These are phyloP conservation scores for Aaosphaeria pasadenensis DNA, from an alignment of 2,329 filamentous ascomycete genomes.

Conservation along the genomic window DNA sequence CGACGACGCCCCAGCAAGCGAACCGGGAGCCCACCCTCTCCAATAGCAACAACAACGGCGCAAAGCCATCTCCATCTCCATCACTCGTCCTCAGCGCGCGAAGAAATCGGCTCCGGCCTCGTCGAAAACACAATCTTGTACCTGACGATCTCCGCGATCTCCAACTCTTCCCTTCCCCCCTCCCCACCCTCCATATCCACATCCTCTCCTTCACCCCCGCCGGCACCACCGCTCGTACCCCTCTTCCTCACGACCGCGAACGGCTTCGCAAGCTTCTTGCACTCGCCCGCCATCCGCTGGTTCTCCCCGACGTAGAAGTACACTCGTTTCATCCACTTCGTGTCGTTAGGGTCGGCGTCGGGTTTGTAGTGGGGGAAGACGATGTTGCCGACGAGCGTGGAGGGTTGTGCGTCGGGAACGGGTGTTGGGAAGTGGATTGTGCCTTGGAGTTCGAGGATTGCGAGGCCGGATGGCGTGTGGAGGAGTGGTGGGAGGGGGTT, in stretches of 20 bases:
- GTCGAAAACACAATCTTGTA: constrained; percentile 83
- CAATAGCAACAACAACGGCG: background rate
- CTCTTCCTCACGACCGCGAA: constrained; percentile 68
- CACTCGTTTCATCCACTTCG: constrained; percentile 84
- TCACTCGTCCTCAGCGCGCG: constrained; percentile 8
- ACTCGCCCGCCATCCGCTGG: constrained; percentile 84
- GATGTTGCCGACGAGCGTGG: constrained; percentile 65
- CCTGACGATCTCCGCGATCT: constrained; percentile 83
- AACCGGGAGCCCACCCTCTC: background rate
- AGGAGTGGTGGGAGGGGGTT: constrained; percentile 77
- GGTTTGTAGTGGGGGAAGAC: constrained; percentile 73
- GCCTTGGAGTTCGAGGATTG: constrained; percentile 89
- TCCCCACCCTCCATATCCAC: constrained; percentile 22
- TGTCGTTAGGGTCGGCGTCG: constrained; percentile 48
- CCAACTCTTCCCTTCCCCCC: constrained; percentile 54
- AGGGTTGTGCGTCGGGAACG: constrained; percentile 24
- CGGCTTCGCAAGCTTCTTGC: constrained; percentile 78
- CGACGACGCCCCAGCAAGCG: no score
- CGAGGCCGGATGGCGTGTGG: constrained; percentile 84
- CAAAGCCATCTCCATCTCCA: constrained; percentile 7
- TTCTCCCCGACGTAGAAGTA: constrained; percentile 86
- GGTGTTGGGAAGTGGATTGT: constrained; percentile 70
- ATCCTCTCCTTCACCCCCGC: constrained; percentile 16
- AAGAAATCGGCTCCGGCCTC: constrained; percentile 76
- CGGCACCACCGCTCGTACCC: constrained; percentile 14